Base-by-base conservation (phyloP, 2,329 filamentous ascomycete species). In the Passalora sequoiae region DNA sequence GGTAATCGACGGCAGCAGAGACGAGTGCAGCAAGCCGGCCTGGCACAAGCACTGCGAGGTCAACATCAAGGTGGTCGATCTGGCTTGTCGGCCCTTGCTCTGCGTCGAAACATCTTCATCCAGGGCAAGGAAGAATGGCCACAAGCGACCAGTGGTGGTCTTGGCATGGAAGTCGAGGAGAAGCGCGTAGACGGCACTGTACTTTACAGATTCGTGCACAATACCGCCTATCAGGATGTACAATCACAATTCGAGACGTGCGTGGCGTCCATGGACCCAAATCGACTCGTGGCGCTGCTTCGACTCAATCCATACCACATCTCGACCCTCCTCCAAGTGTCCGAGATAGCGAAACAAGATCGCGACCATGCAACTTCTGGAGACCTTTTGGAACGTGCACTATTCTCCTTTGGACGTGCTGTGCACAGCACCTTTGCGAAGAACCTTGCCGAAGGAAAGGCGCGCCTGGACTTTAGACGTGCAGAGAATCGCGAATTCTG, bases 401-500 rank as follows among this genome's bases (percentile, higher is more conserved):
- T 98, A 4, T 97, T 96, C 68, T 86, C 86, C 0, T 91, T 97
- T 61, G 92, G 91, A n/a, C 80, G 91, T 27, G 86, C 89, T 3
- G 81, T 88, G 0, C 82, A 92, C 47, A 91, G 87, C 6, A 80
- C 84, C 0, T 98, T 97, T 63, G 75, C 83, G 6, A 78, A 79
- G 43, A 82, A 83, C 50, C 67, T 98, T 4, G 77, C 84, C 42
- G 77, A 83, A 59, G 92, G 92, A 24, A 81, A 81, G 54, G 89
- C 88, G 4, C 77, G 87, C 12, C 69, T 98, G 7, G 80, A 91
- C 59, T 97, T 96, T 61, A 68, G 75, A 15, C 75, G 87, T 27
- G 83, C 84, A 0, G 89, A 94, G 63, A 97, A 97, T 63, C 78
- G 92, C 31, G 91, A 97, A 64, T 81, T 98, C 51, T 95, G 86